Evolutionary conservation across 345 rosid genomes (phyloP).

Genomic region (Eucalyptus pauciflora): DNA sequence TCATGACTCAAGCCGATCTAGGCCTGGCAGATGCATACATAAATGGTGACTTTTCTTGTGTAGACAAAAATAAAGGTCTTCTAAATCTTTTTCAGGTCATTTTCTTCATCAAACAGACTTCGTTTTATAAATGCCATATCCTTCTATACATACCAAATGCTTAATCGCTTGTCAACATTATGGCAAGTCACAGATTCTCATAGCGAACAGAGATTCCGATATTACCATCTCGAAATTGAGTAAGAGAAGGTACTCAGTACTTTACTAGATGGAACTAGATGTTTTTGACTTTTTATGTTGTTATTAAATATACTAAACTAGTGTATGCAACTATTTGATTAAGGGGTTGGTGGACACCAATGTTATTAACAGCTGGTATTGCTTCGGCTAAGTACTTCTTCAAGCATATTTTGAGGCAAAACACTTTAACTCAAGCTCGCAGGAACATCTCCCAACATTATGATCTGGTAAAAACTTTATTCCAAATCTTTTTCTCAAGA

Average conservation of each 20-base stretch:
- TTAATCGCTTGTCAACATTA: neutral
- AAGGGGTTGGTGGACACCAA: slow-evolving; percentile 99
- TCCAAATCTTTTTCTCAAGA: neutral
- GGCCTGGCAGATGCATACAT: slow-evolving; percentile 89
- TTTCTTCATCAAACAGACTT: neutral
- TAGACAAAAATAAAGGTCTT: slow-evolving; percentile 66
- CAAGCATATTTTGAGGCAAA: slow-evolving; percentile 61
- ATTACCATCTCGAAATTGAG: slow-evolving; percentile 22
- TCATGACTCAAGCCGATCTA: slow-evolving; percentile 83
- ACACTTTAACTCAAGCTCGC: slow-evolving; percentile 84
- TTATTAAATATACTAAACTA: neutral
- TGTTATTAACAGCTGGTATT: slow-evolving; percentile 58
- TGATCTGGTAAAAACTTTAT: slow-evolving; percentile 50
- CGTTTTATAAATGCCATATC: neutral
- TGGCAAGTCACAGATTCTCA: slow-evolving; percentile 42
- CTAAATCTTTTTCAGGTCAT: slow-evolving; percentile 55
- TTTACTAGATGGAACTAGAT: neutral
- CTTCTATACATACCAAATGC: neutral
- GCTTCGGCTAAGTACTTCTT: slow-evolving; percentile 73
- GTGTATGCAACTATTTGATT: neutral
- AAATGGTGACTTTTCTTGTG: slow-evolving; percentile 72
- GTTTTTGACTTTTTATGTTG: neutral
- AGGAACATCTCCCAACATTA: slow-evolving; percentile 84
- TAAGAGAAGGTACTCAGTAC: slow-evolving; percentile 43
- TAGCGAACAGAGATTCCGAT: slow-evolving; percentile 48